Evolutionary conservation across 768 basidiomycete genomes (phyloP).

Genomic region (Pholiota conissans): DNA sequence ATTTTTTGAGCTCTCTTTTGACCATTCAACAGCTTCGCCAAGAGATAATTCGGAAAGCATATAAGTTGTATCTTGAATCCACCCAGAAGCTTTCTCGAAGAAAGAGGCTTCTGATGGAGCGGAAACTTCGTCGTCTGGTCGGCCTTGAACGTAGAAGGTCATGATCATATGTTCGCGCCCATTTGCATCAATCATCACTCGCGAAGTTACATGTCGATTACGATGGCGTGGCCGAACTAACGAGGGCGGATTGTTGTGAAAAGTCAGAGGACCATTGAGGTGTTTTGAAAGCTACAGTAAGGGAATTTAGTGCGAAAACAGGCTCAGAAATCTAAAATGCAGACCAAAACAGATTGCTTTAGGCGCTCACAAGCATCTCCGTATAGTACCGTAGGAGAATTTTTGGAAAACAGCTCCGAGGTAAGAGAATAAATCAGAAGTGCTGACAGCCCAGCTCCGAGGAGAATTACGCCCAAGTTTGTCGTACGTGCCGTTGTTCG

Average conservation of each 20-base stretch:
- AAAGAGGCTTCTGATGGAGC: conserved; percentile 41
- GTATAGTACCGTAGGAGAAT: conserved; percentile 83
- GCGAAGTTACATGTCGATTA: conserved; percentile 79
- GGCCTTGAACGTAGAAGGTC: conserved; percentile 77
- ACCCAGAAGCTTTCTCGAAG: conserved; percentile 41
- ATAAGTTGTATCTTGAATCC: conserved; percentile 40
- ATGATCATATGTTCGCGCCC: conserved; percentile 85
- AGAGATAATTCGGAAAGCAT: conserved; percentile 51
- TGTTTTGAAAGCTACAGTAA: conserved; percentile 62
- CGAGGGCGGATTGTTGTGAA: conserved; percentile 85
- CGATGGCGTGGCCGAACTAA: conserved; percentile 74
- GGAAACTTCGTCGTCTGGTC: conserved; percentile 38
- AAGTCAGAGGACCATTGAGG: conserved; percentile 64
- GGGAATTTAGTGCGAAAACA: conserved; percentile 1
- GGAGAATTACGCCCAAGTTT: conserved; percentile 56
- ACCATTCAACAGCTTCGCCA: conserved; percentile 52
- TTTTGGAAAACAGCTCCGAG: conserved; percentile 84
- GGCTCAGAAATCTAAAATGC: conserved; percentile 15
- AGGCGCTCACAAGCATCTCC: conserved; percentile 57
- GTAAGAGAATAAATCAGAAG: conserved; percentile 78
- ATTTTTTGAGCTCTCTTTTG: conserved; percentile 39
- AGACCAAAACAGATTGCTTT: conserved; percentile 44
- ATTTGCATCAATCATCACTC: conserved; percentile 67
- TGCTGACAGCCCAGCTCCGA: conserved; percentile 80
- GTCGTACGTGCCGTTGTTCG: conserved; percentile 51